phyloP scores from a whole-genome alignment of 768 basidiomycete species.

The Lentinula sp. region DNA sequence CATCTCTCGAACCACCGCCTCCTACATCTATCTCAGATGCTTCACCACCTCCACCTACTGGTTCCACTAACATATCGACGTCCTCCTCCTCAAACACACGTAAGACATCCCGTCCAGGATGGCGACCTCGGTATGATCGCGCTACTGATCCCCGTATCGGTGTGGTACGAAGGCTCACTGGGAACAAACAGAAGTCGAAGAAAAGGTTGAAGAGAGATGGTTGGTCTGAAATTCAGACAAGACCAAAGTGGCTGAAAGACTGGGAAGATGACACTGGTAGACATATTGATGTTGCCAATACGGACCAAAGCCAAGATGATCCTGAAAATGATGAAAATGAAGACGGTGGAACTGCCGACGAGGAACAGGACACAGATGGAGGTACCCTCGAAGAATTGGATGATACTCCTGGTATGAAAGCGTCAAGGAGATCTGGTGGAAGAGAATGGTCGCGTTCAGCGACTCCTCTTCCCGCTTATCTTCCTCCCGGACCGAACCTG shows the following conservation, averaged over 20 bases:
- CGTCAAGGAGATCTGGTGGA: slow-evolving; percentile 17
- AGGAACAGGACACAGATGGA: slow-evolving; percentile 16
- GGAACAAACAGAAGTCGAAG: slow-evolving; percentile 58
- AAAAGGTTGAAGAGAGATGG: slow-evolving; percentile 23
- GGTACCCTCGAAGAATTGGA: slow-evolving; percentile 5
- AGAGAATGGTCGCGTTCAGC: slow-evolving; percentile 40
- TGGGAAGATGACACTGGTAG: slow-evolving; percentile 32
- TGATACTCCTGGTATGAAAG: slow-evolving; percentile 5
- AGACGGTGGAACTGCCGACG: too few relatives aligned
- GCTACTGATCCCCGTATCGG: slow-evolving; percentile 70
- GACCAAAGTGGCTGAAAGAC: slow-evolving; percentile 37
- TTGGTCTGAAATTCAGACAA: slow-evolving; percentile 15
- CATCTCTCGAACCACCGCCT: background rate
- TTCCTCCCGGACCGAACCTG: slow-evolving; percentile 65
- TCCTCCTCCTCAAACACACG: background rate
- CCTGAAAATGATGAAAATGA: slow-evolving; percentile 26
- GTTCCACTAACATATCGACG: background rate
- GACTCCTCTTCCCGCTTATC: slow-evolving; percentile 67
- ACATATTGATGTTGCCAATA: slow-evolving; percentile 18
- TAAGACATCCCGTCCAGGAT: background rate
- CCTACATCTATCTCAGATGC: background rate
- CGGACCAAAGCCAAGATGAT: slow-evolving; percentile 20
- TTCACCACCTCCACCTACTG: background rate
- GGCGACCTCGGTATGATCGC: slow-evolving; percentile 35
- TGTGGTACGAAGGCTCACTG: slow-evolving; percentile 61